phyloP scores from a whole-genome alignment of 257 asterid species.

The Solanum commersonii region DNA sequence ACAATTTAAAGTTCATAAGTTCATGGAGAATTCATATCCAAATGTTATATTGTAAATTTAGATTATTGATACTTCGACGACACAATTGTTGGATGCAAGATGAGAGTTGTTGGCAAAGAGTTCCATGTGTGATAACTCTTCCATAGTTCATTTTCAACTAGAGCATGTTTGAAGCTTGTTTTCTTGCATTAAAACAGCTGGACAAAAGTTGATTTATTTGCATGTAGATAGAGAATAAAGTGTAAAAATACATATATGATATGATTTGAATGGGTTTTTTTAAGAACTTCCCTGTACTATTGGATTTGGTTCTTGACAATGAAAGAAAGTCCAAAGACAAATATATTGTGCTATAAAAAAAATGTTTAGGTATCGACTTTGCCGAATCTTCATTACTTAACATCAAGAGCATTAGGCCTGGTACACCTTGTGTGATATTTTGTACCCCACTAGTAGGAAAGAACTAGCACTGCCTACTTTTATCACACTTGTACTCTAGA shows the following conservation, averaged over 20 bases:
- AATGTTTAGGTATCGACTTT: background rate
- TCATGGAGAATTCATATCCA: background rate
- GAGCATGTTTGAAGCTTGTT: background rate
- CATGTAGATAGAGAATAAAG: background rate
- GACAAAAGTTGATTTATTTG: background rate
- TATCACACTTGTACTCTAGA: background rate
- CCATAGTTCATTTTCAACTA: background rate
- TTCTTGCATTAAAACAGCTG: background rate
- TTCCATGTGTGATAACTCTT: background rate
- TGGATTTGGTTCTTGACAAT: background rate
- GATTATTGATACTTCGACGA: background rate
- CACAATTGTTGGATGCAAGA: background rate
- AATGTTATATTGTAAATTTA: background rate
- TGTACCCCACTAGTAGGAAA: background rate
- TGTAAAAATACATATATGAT: background rate
- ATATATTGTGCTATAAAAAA: background rate
- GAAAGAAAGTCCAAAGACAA: background rate
- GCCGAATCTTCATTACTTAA: background rate
- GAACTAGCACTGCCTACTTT: background rate
- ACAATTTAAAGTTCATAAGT: background rate
- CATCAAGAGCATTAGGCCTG: background rate
- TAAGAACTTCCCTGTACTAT: background rate
- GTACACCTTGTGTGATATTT: background rate
- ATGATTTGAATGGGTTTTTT: background rate
- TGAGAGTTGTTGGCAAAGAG: background rate